Evolutionary conservation across 306 rosid species (phyloP), one percentile per base, ranked within the genome.

Genomic region (Senna tora): DNA sequence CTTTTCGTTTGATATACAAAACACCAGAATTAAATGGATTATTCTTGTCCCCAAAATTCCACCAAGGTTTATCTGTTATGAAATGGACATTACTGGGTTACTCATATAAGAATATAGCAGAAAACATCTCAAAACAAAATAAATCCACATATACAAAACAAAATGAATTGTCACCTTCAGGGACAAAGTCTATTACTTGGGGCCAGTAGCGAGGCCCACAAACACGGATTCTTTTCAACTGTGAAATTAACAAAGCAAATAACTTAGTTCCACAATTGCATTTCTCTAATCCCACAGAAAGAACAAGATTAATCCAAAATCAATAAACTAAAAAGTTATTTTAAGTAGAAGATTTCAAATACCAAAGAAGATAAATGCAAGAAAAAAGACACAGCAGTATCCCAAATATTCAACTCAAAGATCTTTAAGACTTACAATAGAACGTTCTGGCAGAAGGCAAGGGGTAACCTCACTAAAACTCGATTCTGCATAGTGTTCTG

Each of bases 151-250:
- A 41, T 42, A 75, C 25, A 75, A 69, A 69, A 66, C n/a, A 57
- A 59, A n/a, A 30, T 72, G 34, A 66, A 61, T 69, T 51, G 34
- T 69, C 73, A 90, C 98, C 98, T 86, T 89, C 96, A 38, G 97
- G 92, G 52, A 34, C 25, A 66, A 91, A 91, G 59, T 91, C 97
- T 73, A 93, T 82, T 34, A 84, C 87, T 80, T 89, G 98, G 63
- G 92, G 84, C 98, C 98, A 93, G 78, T 91, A 93, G 72, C 96
- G 97, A 75, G 97, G 98, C 65, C 98, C 96, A 42, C 97, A 91
- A 66, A 93, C 87, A 52, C 88, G 89, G 75, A 93, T 82, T 54
- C 77, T 83, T 85, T 93, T 91, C 87, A 93, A 77, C 98, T 93
- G 90, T 93, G 90, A 56, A 80, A 70, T 49, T 68, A 83, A 30